Conservation (phyloP, 768 basidiomycete genomes). For the Sporobolomyces pararoseus region DNA sequence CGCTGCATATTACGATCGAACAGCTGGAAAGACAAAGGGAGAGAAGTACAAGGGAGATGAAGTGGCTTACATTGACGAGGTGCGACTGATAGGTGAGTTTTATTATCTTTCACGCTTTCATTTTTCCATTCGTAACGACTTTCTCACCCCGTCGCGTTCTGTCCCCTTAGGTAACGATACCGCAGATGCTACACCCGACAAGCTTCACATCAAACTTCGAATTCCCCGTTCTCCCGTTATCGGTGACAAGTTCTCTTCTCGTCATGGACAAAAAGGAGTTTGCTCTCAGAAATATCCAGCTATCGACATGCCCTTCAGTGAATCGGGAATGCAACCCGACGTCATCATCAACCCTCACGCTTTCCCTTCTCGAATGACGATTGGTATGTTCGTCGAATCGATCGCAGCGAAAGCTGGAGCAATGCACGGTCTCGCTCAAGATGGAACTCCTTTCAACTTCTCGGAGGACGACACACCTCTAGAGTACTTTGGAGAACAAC, state of each 20-base stretch:
- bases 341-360: conserved; percentile 99
- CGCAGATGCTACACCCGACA: conserved; percentile 82
- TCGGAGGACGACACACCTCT: conserved; percentile 95
- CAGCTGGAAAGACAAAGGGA: conserved; percentile 71
- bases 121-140: not conserved
- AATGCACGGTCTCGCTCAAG: conserved; percentile 96
- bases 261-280: conserved; percentile 98
- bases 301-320: conserved; percentile 97
- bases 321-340: conserved; percentile 98
- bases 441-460: conserved; percentile 88
- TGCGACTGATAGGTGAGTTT: conserved; percentile 74
- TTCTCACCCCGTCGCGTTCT: not conserved
- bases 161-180: conserved; percentile 75
- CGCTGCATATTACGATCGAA: conserved; percentile 82
- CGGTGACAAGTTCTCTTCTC: conserved; percentile 98
- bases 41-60: conserved; percentile 98
- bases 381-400: conserved; percentile 99
- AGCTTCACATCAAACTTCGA: conserved; percentile 85
- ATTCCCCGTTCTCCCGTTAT: conserved; percentile 94
- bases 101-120: not conserved
- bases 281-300: conserved; percentile 99
- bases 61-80: conserved; percentile 78
- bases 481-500: conserved; percentile 94
- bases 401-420: conserved; percentile 99
- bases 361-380: conserved; percentile 99